Conservation (phyloP, 2,329 filamentous ascomycete species). For the Aureobasidium sp. region DNA sequence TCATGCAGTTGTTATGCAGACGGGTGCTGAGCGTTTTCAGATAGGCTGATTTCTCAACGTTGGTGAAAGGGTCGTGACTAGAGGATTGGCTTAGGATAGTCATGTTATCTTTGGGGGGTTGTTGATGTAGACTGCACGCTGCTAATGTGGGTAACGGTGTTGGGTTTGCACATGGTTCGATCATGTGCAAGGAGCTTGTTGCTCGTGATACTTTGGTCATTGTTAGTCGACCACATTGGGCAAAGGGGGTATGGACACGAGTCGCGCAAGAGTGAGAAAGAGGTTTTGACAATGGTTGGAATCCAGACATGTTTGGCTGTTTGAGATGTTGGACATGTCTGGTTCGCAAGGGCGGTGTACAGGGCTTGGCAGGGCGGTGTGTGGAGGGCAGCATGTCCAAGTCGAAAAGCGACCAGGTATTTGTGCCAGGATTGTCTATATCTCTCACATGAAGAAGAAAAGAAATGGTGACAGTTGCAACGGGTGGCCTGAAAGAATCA, state of each 20-base stretch:
- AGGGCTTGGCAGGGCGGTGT: constrained; percentile 6
- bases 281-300: neutral
- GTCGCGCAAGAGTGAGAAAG: neutral
- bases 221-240: neutral
- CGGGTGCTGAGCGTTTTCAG: neutral
- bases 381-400: neutral
- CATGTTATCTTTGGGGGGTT: neutral
- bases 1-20: neutral
- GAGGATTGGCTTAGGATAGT: neutral
- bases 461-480: neutral
- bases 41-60: neutral
- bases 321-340: neutral
- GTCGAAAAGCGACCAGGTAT: neutral
- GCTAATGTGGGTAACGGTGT: neutral
- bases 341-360: neutral
- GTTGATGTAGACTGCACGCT: neutral
- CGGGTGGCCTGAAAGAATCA: neutral
- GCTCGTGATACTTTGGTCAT: neutral
- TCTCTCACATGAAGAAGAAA: neutral
- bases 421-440: neutral
- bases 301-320: neutral
- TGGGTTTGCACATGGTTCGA: neutral
- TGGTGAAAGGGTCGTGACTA: neutral
- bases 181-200: neutral
- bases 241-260: neutral